Evolutionary conservation across 805 yeast genomes (phyloP), one percentile per base, ranked within the genome.

Genomic region (Candida ortonii): DNA sequence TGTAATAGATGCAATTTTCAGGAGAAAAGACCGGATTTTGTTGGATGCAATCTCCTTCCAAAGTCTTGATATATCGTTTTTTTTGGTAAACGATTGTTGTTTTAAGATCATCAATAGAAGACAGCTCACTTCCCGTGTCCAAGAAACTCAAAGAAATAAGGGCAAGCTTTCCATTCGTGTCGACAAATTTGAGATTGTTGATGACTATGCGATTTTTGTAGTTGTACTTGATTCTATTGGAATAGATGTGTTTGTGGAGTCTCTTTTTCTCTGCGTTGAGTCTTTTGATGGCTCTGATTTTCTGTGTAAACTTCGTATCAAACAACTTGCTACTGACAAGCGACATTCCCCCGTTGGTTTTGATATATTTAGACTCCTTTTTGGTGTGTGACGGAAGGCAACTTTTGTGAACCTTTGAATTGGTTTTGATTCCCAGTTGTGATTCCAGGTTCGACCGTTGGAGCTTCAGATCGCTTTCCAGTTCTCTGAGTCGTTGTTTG

Each of bases 171-270:
- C 60, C 56, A 1, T 74, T 76, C 1, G 64, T 49, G 3, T 69
- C 59, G 0, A 77, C 75, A 52, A 63, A 76, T 20, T 55, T 52
- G n/a, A 60, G 60, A 4, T 67, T 68, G 20, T 65, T 62, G 8
- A 76, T 58, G 10, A 47, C 31, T 7, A 67, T 45, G 24, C 79
- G 59, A 45, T 78, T 81, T 34, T 68, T 65, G 38, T 55, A 52
- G 32, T 67, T 74, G 26, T 67, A 61, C 31, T 60, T 58, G 6
- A 52, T 50, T 38, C 61, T 58, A 34, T 69, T 63, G 34, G 55
- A 48, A 34, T 50, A 31, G 11, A 55, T 40, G 34, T 44, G 45
- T 33, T 33, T 45, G 11, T 41, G 23, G 2, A 50, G 32, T 22
- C 34, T 24, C 32, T 45, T 43, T 38, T 46, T 42, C 19, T 36